Conservation (phyloP, 768 basidiomycete species). For the Trametes villosa region DNA sequence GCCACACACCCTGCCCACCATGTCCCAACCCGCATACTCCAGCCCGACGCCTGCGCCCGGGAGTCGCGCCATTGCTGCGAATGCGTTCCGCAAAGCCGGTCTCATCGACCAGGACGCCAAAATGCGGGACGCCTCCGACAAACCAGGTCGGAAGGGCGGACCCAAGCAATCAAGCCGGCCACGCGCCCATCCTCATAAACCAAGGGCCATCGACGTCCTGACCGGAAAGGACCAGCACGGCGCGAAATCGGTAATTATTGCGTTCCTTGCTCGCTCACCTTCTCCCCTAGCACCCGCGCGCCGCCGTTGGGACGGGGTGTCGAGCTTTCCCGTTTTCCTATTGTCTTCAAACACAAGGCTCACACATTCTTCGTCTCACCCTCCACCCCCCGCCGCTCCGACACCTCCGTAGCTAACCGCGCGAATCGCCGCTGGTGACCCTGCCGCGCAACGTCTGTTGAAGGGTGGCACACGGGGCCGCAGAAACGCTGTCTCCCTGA, state of each 20-base stretch:
- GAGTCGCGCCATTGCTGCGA: conserved; percentile 60
- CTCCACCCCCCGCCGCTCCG: conserved; percentile 26
- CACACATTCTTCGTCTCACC: conserved; percentile 40
- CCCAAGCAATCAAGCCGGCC: conserved; percentile 51
- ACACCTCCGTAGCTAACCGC: conserved; percentile 44
- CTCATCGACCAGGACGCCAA: conserved; percentile 75
- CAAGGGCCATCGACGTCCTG: conserved; percentile 60
- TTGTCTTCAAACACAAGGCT: conserved; percentile 42
- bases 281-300: conserved; percentile 27
- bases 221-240: conserved; percentile 48
- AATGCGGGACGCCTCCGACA: conserved; percentile 74
- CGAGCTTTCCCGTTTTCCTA: conserved; percentile 34
- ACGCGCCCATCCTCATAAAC: conserved; percentile 62
- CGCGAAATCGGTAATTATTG: conserved; percentile 67
- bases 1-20: conserved; percentile 14
- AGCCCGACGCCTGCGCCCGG: conserved; percentile 62
- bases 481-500: conserved; percentile 55
- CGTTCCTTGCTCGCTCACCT: conserved; percentile 37
- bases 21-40: conserved; percentile 54
- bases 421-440: conserved; percentile 48
- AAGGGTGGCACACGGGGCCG: conserved; percentile 53
- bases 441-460: conserved; percentile 1
- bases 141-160: conserved; percentile 72
- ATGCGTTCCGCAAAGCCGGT: conserved; percentile 69
- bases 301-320: conserved; percentile 13